phyloP scores from a whole-genome alignment of 768 basidiomycete genomes.

The Wakefieldia striispora region DNA sequence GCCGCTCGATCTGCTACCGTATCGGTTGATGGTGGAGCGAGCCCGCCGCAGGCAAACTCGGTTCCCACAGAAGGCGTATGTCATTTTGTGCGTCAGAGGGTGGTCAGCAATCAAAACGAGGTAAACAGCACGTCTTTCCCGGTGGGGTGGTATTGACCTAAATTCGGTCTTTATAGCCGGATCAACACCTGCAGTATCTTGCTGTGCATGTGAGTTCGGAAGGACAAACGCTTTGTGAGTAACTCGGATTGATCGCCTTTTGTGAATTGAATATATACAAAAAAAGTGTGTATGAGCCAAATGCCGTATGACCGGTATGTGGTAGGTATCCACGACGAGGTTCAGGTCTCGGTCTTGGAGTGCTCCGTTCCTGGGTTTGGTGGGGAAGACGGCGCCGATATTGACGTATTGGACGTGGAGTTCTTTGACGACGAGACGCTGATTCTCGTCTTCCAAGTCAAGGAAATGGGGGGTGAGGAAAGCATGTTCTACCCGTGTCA shows the following conservation, averaged over 20 bases:
- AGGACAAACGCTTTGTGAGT: slow-evolving; percentile 49
- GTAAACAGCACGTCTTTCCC: slow-evolving; percentile 37
- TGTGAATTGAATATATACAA: slow-evolving; percentile 34
- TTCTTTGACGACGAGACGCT: slow-evolving; percentile 78
- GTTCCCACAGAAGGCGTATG: slow-evolving; percentile 30
- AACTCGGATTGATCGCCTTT: slow-evolving; percentile 20
- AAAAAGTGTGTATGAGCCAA: slow-evolving; percentile 56
- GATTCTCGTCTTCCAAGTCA: slow-evolving; percentile 60
- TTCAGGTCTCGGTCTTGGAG: slow-evolving; percentile 51
- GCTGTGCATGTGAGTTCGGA: slow-evolving; percentile 42
- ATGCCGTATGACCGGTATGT: slow-evolving; percentile 46
- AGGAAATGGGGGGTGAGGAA: slow-evolving; percentile 46
- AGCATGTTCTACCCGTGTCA: slow-evolving; percentile 17
- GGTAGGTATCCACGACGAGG: slow-evolving; percentile 37
- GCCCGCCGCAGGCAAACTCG: slow-evolving; percentile 31
- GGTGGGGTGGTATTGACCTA: slow-evolving; percentile 25
- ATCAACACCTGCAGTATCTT: slow-evolving; percentile 51
- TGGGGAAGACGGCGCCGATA: slow-evolving; percentile 29
- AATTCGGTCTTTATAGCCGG: slow-evolving; percentile 37
- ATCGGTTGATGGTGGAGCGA: slow-evolving; percentile 30
- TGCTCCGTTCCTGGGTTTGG: slow-evolving; percentile 39
- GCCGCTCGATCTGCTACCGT: slow-evolving; percentile 58
- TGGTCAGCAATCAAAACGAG: slow-evolving; percentile 46
- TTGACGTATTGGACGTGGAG: slow-evolving; percentile 63
- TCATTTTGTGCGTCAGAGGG: slow-evolving; percentile 53